Conservation (phyloP, 2,329 filamentous ascomycete genomes). For the Pseudocercospora vitis region DNA sequence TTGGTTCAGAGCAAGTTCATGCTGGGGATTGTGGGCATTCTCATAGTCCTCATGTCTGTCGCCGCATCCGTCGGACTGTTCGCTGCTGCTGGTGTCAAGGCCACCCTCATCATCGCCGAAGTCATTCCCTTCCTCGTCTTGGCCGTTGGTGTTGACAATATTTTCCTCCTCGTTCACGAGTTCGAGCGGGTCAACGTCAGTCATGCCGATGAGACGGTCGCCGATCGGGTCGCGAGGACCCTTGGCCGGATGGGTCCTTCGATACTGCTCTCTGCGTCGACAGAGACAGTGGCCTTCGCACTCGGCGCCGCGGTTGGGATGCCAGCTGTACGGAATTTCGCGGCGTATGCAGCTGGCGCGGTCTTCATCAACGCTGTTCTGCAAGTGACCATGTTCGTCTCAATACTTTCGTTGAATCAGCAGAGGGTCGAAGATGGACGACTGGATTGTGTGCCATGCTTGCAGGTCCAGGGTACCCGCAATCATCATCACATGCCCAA, state of each 20-base stretch:
- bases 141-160: slow-evolving; percentile 96
- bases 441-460: slow-evolving; percentile 88
- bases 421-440: slow-evolving; percentile 82
- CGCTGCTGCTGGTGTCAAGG: slow-evolving; percentile 86
- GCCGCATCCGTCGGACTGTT: slow-evolving; percentile 93
- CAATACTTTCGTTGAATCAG: slow-evolving; percentile 88
- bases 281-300: slow-evolving; percentile 90
- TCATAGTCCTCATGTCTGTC: slow-evolving; percentile 97
- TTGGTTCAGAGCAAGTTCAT: slow-evolving; percentile 97
- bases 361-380: slow-evolving; percentile 97
- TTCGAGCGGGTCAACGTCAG: slow-evolving; percentile 93
- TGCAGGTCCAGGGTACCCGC: slow-evolving; percentile 74
- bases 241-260: slow-evolving; percentile 97
- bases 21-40: slow-evolving; percentile 86
- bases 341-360: slow-evolving; percentile 90
- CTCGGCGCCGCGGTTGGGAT: slow-evolving; percentile 93
- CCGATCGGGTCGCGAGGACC: slow-evolving; percentile 80
- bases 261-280: slow-evolving; percentile 90
- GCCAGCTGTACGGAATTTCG: slow-evolving; percentile 97
- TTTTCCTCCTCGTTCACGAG: slow-evolving; percentile 97
- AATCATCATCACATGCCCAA: slow-evolving; percentile 64
- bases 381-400: slow-evolving; percentile 95
- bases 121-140: slow-evolving; percentile 97
- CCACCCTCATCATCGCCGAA: slow-evolving; percentile 95
- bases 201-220: slow-evolving; percentile 83